Conservation (phyloP, 495 filamentous ascomycete species). For the Apiosordaria backusii region DNA sequence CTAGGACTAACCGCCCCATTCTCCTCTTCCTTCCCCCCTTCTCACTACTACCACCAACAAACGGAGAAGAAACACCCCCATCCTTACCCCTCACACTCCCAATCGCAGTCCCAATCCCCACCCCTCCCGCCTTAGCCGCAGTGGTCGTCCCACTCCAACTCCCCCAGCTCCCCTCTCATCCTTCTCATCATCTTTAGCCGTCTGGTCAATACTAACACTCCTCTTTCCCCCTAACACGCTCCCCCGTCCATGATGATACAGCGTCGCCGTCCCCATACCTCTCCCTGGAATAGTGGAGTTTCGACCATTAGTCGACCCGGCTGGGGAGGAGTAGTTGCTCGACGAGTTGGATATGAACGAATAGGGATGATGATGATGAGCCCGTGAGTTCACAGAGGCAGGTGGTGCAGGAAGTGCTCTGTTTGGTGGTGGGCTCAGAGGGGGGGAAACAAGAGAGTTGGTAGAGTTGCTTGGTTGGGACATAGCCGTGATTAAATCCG, state of each 20-base stretch:
- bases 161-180: constrained; percentile 23
- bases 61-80: too few species aligned
- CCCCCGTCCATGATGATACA: neutral
- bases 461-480: neutral
- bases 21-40: neutral
- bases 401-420: constrained; percentile 12
- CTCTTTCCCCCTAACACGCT: neutral
- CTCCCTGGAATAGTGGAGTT: neutral
- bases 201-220: too few species aligned
- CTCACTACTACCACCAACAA: neutral
- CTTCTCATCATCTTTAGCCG: constrained; percentile 7
- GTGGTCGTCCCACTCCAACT: constrained; percentile 22
- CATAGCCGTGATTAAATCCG: constrained; percentile 29
- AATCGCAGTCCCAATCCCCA: neutral
- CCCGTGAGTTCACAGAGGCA: neutral
- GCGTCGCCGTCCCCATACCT: neutral
- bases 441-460: constrained; percentile 9
- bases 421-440: constrained; percentile 23
- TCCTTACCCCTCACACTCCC: neutral
- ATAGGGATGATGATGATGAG: neutral
- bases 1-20: constrained; percentile 2
- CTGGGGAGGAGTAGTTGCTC: neutral
- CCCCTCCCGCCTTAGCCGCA: neutral
- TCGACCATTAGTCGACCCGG: neutral
- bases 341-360: neutral